Evolutionary conservation across 208 protist species (phyloP), one percentile per base, ranked within the genome.

Genomic region (Leishmania amazonensis): DNA sequence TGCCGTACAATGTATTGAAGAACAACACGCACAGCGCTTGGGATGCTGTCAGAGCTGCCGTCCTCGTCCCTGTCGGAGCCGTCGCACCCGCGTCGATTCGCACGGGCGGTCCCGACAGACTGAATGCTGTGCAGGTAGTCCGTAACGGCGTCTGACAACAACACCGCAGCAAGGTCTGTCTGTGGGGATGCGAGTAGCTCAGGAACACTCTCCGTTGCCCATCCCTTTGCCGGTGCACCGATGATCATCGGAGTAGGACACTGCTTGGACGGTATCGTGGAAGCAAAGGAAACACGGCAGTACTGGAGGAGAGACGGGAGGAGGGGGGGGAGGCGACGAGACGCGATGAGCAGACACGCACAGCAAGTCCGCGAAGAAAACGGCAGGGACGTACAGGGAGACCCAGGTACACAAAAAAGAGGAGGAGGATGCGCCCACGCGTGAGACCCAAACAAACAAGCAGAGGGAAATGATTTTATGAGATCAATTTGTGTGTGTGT

Each of bases 61-160:
- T 49, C 40, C 31, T n/a, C 49, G 2, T 75, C 65, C 19, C 80
- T 65, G 2, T 31, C 24, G 40, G 65, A 17, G 75, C 38, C n/a
- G 11, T 49, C 45, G 7, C 35, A 64, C 0, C 35, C 57, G 31
- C 74, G 74, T 5, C 60, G 82, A 31, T 73, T 13, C 24, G 40
- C 72, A 21, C 60, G 49, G 0, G 62, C 28, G 5, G 62, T 51
- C 24, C 64, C 51, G 19, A 60, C 28, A 15, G 67, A 72, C 57
- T 85, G 78, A 19, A 82, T 75, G 47, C 78, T 85, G 54, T 85
- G 82, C 31, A 85, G 73, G 47, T 85, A 81, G 42, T 85, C 78
- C 2, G 75, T 54, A 13, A 81, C 62, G 0, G 73, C 40, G 38
- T 81, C 82, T 1, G 72, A 67, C 71, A 78, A 79, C 38, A 85